Evolutionary conservation across 331 rosid genomes (phyloP).

Genomic region (Rhamnella rubrinervis): DNA sequence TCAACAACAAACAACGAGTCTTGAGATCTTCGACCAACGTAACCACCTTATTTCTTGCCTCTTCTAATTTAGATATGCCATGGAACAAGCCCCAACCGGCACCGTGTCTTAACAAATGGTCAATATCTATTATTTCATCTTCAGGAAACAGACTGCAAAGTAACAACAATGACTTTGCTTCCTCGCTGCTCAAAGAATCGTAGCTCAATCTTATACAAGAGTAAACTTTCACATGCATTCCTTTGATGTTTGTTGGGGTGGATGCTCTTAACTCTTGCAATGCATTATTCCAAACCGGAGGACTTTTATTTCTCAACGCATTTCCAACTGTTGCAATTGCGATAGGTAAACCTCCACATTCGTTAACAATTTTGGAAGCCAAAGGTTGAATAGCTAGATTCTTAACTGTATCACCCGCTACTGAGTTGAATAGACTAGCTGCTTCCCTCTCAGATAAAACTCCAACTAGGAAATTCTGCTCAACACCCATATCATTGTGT

Average conservation of each 20-base stretch:
- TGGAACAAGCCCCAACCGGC: conserved; percentile 11
- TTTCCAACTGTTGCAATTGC: background rate
- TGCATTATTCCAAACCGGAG: background rate
- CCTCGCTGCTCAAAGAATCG: background rate
- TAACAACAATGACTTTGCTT: background rate
- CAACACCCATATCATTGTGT: too few species aligned
- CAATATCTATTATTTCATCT: background rate
- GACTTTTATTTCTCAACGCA: background rate
- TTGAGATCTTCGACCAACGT: background rate
- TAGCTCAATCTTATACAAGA: background rate
- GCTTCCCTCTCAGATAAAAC: background rate
- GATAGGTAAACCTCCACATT: conserved; percentile 16
- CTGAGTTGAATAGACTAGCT: background rate
- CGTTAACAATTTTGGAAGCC: background rate
- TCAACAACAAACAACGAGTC: background rate
- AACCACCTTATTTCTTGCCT: background rate
- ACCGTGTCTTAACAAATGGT: background rate
- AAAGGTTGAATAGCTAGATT: background rate
- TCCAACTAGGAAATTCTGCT: too few species aligned
- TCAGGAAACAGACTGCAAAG: background rate
- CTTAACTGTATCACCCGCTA: background rate
- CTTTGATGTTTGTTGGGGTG: background rate
- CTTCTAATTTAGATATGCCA: background rate
- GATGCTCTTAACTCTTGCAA: background rate
- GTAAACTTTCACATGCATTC: background rate